phyloP scores from a whole-genome alignment of 1,284 basidiomycete species.

The Earliella scabrosa region DNA sequence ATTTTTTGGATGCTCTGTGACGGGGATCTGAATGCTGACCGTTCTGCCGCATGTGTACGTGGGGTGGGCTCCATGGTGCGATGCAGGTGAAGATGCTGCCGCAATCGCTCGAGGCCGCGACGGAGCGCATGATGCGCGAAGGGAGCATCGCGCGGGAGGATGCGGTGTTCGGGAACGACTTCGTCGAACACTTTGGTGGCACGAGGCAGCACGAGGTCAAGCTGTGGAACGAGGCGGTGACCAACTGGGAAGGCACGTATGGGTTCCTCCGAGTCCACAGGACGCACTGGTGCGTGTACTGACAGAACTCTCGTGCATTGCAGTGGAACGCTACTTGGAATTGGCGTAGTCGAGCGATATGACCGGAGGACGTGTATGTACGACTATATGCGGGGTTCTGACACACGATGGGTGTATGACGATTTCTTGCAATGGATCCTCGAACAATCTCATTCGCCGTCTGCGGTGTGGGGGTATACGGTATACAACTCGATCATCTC shows the following conservation, averaged over 20 bases:
- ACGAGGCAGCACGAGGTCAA: conserved; percentile 90
- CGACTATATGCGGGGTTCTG: background rate
- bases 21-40: background rate
- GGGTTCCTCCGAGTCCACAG: background rate
- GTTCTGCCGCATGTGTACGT: background rate
- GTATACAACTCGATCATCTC: too few relatives aligned
- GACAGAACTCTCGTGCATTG: background rate
- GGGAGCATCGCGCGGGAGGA: conserved; percentile 82
- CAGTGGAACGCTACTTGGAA: conserved; percentile 87
- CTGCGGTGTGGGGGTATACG: too few relatives aligned
- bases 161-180: conserved; percentile 79
- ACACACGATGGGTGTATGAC: too few relatives aligned
- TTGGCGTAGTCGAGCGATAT: conserved; percentile 52
- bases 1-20: background rate
- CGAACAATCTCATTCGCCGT: too few relatives aligned
- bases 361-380: background rate
- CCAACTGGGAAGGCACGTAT: conserved; percentile 86
- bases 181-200: conserved; percentile 93
- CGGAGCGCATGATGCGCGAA: conserved; percentile 75
- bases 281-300: background rate
- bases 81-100: conserved; percentile 75
- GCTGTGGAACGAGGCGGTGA: conserved; percentile 88
- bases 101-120: conserved; percentile 79
- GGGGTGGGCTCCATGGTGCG: too few relatives aligned
- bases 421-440: too few relatives aligned